Conservation (phyloP, 306 rosid species). For the Pyrus communis region DNA sequence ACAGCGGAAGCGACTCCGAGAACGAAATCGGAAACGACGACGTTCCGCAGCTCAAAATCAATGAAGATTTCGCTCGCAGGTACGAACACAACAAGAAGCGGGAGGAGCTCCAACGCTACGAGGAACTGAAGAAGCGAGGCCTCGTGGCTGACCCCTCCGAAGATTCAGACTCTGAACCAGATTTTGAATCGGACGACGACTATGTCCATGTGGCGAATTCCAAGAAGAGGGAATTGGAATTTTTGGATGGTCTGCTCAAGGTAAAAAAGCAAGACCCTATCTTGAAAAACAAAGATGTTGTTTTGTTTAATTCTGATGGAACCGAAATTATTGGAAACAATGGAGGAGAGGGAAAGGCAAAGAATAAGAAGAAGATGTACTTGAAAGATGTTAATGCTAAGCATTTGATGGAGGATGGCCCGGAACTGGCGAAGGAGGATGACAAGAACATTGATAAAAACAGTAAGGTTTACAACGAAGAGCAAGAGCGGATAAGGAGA, state of each 20-base stretch:
- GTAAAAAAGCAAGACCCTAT: constrained; percentile 61
- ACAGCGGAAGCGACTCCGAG: constrained; percentile 61
- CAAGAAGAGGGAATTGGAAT: constrained; percentile 31
- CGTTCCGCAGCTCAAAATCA: constrained; percentile 46
- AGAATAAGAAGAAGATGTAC: constrained; percentile 35
- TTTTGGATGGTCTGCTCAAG: constrained; percentile 63
- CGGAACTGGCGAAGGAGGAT: constrained; percentile 33
- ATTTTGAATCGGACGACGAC: neutral
- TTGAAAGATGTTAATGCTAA: constrained; percentile 70
- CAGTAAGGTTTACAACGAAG: constrained; percentile 42
- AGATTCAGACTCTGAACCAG: neutral
- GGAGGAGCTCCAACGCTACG: constrained; percentile 71
- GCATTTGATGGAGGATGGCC: constrained; percentile 64
- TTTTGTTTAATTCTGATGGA: constrained; percentile 46
- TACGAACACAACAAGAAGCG: constrained; percentile 76
- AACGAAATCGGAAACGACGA: constrained; percentile 29
- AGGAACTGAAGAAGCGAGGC: constrained; percentile 77
- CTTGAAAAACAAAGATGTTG: constrained; percentile 50
- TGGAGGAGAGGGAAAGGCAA: constrained; percentile 18
- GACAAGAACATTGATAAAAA: constrained; percentile 10
- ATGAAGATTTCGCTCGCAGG: constrained; percentile 38
- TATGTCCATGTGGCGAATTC: neutral
- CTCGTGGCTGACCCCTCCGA: constrained; percentile 25
- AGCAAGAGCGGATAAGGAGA: constrained; percentile 57
- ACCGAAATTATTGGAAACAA: constrained; percentile 16